phyloP scores from a whole-genome alignment of 176 grass and related monocot genomes.

The Lolium perenne region DNA sequence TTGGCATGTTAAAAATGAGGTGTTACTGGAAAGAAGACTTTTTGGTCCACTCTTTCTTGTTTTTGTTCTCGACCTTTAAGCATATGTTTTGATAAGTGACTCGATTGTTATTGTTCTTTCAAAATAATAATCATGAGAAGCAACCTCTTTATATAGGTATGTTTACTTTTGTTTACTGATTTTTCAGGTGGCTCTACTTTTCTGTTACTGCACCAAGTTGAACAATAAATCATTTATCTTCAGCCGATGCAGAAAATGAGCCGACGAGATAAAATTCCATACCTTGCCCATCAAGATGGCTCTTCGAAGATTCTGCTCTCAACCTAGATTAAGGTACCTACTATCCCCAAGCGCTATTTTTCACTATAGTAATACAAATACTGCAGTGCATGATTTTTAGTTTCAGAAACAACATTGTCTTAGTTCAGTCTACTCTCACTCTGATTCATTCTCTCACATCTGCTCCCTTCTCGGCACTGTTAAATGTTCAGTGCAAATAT shows the following conservation, averaged over 20 bases:
- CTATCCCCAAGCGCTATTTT: background rate
- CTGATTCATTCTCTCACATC: too few relatives aligned
- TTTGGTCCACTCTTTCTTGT: background rate
- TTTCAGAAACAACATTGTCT: too few relatives aligned
- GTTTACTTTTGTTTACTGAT: background rate
- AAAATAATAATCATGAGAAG: background rate
- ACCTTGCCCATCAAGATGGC: too few relatives aligned
- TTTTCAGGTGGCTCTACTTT: background rate
- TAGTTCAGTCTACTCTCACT: too few relatives aligned
- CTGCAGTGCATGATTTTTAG: too few relatives aligned
- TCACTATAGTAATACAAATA: background rate
- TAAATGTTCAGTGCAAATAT: too few relatives aligned
- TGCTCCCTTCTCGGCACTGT: too few relatives aligned
- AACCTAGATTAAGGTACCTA: background rate
- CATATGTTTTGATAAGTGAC: background rate
- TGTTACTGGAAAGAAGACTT: background rate
- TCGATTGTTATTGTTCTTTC: background rate
- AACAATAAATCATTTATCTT: background rate
- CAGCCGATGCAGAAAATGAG: background rate
- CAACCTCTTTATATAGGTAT: background rate
- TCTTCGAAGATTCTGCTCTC: background rate
- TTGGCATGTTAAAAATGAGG: too few relatives aligned
- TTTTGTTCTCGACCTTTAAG: background rate
- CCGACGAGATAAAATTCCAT: background rate
- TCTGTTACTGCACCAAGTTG: background rate